Evolutionary conservation across 352 stramenopile genomes (phyloP), one percentile per base, ranked within the genome.

Genomic region (Phytophthora sp.): DNA sequence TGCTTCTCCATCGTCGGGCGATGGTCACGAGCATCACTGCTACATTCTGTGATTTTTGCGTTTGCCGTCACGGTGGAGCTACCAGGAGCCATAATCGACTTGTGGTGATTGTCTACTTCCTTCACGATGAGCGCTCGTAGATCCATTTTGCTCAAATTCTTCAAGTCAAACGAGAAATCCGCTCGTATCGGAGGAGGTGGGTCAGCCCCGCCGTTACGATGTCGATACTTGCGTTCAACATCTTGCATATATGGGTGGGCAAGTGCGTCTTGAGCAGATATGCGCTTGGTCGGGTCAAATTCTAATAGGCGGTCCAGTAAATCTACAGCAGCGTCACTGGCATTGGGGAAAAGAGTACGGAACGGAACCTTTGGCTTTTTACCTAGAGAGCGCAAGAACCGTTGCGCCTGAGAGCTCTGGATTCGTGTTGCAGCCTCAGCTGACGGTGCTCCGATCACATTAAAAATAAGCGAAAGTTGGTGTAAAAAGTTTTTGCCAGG

Each of bases 401-500:
- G 67, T 49, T 91, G 81, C 2, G 84, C 84, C 45, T 94, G 82
- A 0, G 80, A 71, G 28, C 84, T 94, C 52, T 94, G 88, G 48
- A 94, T 88, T 35, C 70, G 69, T 2, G 62, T 62, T 2, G 77
- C 70, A 0, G 73, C 66, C 12, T 89, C 79, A 2, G 48, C 11
- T n/a, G 76, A 48, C 24, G 84, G 84, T 5, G 82, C 79, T 18
- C 82, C 82, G 13, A 94, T 78, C 6, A 94, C 77, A 21, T 94
- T 79, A 21, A 92, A 94, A 50, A 94, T 92, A 18, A 92, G 59
- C 2, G 79, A 78, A 32, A 94, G 76, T 68, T 94, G 84, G 34
- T 94, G 82, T 34, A 94, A 55, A 42, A 92, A 94, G 52, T 94
- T 92, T 42, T 92, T 94, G 0, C 83, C 83, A 0, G 83, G 82